Base-by-base conservation (phyloP, 768 basidiomycete species). In the Leccinum pellstonianum region DNA sequence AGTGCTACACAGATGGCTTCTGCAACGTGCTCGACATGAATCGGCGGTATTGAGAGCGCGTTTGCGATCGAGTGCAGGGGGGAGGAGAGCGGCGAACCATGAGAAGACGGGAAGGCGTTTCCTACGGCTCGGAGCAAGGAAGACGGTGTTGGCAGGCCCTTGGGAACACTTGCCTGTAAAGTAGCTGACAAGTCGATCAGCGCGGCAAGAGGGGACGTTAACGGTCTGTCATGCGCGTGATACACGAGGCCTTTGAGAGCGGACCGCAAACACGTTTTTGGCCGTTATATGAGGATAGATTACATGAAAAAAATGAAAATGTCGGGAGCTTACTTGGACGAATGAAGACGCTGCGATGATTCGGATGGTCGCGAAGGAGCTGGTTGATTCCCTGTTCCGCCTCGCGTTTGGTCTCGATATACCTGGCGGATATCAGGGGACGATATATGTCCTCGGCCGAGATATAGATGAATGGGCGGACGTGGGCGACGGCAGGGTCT, bases 1-100 rank as follows among this genome's bases (percentile, higher is more conserved):
- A 87, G 77, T 37, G 83, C 81, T 19, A 86, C 79, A 60, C 89
- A 86, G 7, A 93, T 82, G 1, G 94, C 92, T 65, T 88, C 85
- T 3, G 90, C 97, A 49, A 98, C 93, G 62, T 95, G 93, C 66
- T 99, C 97, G 21, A 98, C 94, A 68, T 98, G 96, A 47, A 98
- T 85, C 2, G 97, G 95, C 31, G 90, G 93, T 56, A 89, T 87
- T n/a, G 83, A 81, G 54, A 98, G 75, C 17, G 90, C 86, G 61
- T 90, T 90, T 7, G 93, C 90, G 37, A 95, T 75, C 3, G 89
- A 86, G 33, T 84, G 79, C 43, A 90, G 74, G 15, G 83, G 69
- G 23, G 83, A 84, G 23, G 77, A 74, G 57, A 74, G 64, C 62
- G 69, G 75, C 62, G 66, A 64, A 69, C 64, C 58, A 65, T 59